These are phyloP conservation scores for Pichia cactophila DNA, from an alignment of 1,139 yeast genomes.

Conservation along the genomic window DNA sequence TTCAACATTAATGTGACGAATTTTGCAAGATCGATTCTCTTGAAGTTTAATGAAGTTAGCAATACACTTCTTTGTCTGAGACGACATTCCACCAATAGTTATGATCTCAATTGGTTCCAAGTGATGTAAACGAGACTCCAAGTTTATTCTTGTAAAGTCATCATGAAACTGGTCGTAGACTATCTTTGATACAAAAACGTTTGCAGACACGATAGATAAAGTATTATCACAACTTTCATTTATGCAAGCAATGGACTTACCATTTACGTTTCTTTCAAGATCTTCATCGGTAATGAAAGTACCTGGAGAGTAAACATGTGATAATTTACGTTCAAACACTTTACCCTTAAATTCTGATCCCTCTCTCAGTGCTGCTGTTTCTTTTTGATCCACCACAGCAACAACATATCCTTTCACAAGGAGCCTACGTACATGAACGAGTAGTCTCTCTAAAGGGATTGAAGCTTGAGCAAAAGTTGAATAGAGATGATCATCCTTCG, in stretches of 20 bases:
- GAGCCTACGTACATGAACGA: slow-evolving; percentile 64
- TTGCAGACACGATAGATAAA: slow-evolving; percentile 56
- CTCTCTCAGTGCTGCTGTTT: slow-evolving; percentile 67
- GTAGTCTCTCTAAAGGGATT: slow-evolving; percentile 70
- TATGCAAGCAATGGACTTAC: slow-evolving; percentile 27
- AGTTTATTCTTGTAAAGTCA: slow-evolving; percentile 42
- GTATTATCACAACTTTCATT: slow-evolving; percentile 24
- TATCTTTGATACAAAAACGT: slow-evolving; percentile 73
- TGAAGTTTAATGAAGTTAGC: slow-evolving; percentile 15
- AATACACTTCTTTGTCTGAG: slow-evolving; percentile 29
- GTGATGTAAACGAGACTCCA: slow-evolving; percentile 69
- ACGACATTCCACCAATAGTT: slow-evolving; percentile 30
- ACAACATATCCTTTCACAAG: slow-evolving; percentile 62
- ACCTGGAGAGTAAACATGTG: slow-evolving; percentile 74
- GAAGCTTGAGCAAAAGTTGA: slow-evolving; percentile 75
- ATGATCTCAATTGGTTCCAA: slow-evolving; percentile 72
- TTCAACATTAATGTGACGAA: not conserved
- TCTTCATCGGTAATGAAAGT: slow-evolving; percentile 68
- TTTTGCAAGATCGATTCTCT: slow-evolving; percentile 4
- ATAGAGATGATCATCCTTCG: slow-evolving; percentile 34
- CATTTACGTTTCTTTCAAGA: slow-evolving; percentile 14
- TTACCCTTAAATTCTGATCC: slow-evolving; percentile 33
- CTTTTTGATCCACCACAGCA: slow-evolving; percentile 82
- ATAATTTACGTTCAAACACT: slow-evolving; percentile 60
- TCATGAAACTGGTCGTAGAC: slow-evolving; percentile 63